phyloP scores from a whole-genome alignment of 345 rosid genomes.

The Camelina laxa region DNA sequence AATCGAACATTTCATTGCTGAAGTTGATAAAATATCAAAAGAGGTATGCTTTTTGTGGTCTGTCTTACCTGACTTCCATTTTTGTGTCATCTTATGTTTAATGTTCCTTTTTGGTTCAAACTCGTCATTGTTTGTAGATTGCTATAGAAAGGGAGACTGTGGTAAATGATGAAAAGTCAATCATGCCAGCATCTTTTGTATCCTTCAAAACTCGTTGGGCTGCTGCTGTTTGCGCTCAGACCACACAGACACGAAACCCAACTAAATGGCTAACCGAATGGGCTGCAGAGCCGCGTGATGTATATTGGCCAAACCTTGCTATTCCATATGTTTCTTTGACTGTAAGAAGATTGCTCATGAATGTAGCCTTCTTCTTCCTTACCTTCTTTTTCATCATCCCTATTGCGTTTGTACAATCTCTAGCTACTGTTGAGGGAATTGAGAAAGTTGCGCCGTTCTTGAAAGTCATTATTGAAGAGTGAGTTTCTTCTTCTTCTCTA shows the following conservation, averaged over 20 bases:
- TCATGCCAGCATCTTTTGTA: slow-evolving; percentile 95
- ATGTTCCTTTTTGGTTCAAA: background rate
- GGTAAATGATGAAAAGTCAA: slow-evolving; percentile 64
- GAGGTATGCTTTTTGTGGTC: slow-evolving; percentile 58
- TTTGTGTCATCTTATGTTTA: background rate
- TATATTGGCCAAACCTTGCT: slow-evolving; percentile 85
- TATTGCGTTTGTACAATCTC: slow-evolving; percentile 84
- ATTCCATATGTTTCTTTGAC: slow-evolving; percentile 81
- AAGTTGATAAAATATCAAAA: slow-evolving; percentile 66
- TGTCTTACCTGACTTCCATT: slow-evolving; percentile 1
- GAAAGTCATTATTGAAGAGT: slow-evolving; percentile 65
- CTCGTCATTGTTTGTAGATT: slow-evolving; percentile 57
- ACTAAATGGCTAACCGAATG: slow-evolving; percentile 92
- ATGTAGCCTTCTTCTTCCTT: slow-evolving; percentile 89
- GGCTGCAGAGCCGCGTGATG: slow-evolving; percentile 97
- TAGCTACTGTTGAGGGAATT: slow-evolving; percentile 85
- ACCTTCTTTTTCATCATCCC: slow-evolving; percentile 97
- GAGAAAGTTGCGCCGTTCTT: slow-evolving; percentile 76
- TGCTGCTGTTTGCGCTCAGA: slow-evolving; percentile 97
- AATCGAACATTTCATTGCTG: slow-evolving; percentile 64
- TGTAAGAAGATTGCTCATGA: slow-evolving; percentile 70
- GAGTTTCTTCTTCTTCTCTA: slow-evolving; percentile 46
- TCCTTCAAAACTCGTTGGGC: slow-evolving; percentile 96
- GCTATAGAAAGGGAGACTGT: slow-evolving; percentile 66
- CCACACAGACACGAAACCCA: slow-evolving; percentile 86